Conservation (phyloP, 768 basidiomycete genomes). For the Fomitopsis pulvina region DNA sequence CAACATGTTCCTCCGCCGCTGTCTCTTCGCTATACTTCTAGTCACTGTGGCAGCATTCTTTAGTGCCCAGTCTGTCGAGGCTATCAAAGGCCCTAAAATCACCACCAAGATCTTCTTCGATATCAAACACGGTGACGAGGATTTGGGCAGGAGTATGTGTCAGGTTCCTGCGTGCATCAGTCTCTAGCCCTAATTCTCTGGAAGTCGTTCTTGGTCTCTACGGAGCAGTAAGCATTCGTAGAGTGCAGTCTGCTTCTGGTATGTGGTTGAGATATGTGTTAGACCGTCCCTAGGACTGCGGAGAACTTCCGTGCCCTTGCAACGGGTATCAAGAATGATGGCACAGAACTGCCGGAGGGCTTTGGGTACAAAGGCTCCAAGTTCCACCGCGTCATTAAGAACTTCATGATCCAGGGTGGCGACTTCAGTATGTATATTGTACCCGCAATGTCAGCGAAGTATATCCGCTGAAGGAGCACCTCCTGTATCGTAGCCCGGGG, state of each 20-base stretch:
- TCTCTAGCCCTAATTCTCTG: neutral
- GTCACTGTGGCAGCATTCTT: slow-evolving; percentile 64
- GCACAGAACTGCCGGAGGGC: slow-evolving; percentile 56
- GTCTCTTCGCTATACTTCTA: slow-evolving; percentile 55
- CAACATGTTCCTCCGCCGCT: slow-evolving; percentile 53
- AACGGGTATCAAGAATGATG: slow-evolving; percentile 77
- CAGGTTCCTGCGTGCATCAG: neutral
- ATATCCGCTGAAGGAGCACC: slow-evolving; percentile 12
- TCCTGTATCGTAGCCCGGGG: slow-evolving; percentile 49
- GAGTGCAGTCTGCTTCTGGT: neutral
- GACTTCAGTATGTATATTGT: slow-evolving; percentile 73
- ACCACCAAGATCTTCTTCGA: slow-evolving; percentile 95
- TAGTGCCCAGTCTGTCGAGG: slow-evolving; percentile 67
- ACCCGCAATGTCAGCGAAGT: neutral
- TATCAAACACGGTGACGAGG: slow-evolving; percentile 85
- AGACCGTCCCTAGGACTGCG: slow-evolving; percentile 94
- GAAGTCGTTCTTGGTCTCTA: slow-evolving; percentile 84
- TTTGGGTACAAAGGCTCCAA: slow-evolving; percentile 93
- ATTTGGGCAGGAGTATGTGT: slow-evolving; percentile 70
- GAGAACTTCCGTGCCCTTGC: slow-evolving; percentile 97
- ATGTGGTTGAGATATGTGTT: neutral
- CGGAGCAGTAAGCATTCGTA: slow-evolving; percentile 54
- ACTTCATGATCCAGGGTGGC: slow-evolving; percentile 98
- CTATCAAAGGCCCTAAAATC: slow-evolving; percentile 79
- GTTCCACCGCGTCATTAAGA: slow-evolving; percentile 95